phyloP scores from a whole-genome alignment of 805 yeast genomes.

The Isabelozyma heimii region DNA sequence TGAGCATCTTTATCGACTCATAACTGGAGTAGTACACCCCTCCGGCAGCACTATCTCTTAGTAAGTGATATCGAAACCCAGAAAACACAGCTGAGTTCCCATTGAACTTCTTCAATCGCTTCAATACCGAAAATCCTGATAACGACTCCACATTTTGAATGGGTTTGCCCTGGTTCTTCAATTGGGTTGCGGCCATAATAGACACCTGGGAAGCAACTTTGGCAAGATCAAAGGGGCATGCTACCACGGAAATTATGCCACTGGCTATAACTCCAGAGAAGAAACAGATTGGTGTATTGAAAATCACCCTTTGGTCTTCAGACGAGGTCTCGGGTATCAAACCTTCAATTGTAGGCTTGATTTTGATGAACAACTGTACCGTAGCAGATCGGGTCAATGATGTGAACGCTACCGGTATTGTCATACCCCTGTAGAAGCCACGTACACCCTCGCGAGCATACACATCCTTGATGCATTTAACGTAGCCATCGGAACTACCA shows the following conservation, averaged over 20 bases:
- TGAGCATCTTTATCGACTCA: constrained; percentile 56
- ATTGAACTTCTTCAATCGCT: constrained; percentile 46
- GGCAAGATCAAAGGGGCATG: constrained; percentile 75
- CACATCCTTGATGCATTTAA: constrained; percentile 52
- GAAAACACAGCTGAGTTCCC: constrained; percentile 62
- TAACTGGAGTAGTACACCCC: constrained; percentile 66
- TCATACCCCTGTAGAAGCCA: constrained; percentile 67
- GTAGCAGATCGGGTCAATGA: constrained; percentile 58
- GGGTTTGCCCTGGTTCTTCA: not conserved
- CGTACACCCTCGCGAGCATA: constrained; percentile 53
- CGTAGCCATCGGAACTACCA: constrained; percentile 44
- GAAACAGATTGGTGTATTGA: constrained; percentile 26
- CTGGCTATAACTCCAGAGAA: constrained; percentile 56
- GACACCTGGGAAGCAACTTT: constrained; percentile 71
- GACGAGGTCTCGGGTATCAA: not conserved
- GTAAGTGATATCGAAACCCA: constrained; percentile 58
- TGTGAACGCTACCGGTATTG: constrained; percentile 61
- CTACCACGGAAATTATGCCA: constrained; percentile 48
- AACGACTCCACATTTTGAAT: not conserved
- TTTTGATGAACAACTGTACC: constrained; percentile 52
- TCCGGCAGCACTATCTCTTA: constrained; percentile 62
- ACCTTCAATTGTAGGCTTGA: constrained; percentile 35
- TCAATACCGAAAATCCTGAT: constrained; percentile 1
- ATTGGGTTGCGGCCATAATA: constrained; percentile 25
- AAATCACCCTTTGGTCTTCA: constrained; percentile 36